These are phyloP conservation scores for Umbelopsis vinacea DNA, from an alignment of 192 early-diverging fungal genomes.

Conservation along the genomic window DNA sequence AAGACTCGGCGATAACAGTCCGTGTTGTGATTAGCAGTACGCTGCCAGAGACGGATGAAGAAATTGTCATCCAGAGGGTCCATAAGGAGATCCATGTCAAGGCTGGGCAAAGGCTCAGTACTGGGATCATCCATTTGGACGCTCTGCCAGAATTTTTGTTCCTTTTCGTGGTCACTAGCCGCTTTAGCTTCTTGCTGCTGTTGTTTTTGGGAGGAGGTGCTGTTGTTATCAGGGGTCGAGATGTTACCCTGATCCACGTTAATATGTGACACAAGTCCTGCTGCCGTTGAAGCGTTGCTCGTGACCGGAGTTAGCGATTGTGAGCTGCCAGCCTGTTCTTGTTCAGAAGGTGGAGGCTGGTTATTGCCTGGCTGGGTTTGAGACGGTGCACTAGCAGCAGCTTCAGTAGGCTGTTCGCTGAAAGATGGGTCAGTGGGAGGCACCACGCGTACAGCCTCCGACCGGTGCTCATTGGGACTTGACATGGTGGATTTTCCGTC, in stretches of 20 bases:
- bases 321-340: neutral
- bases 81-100: conserved; percentile 34
- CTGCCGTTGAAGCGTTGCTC: conserved; percentile 2
- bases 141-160: conserved; percentile 16
- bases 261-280: neutral
- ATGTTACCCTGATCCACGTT: neutral
- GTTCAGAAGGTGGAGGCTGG: neutral
- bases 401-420: neutral
- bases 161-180: neutral
- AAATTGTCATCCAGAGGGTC: conserved; percentile 75
- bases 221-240: neutral
- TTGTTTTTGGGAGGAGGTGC: neutral
- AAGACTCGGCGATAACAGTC: conserved; percentile 71
- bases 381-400: neutral
- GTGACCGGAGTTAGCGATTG: neutral
- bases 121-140: conserved; percentile 1
- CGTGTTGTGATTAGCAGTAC: conserved; percentile 65
- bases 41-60: conserved; percentile 61
- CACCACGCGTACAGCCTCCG: neutral
- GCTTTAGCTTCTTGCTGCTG: neutral
- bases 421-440: neutral
- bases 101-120: neutral
- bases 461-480: neutral
- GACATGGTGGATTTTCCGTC: neutral
- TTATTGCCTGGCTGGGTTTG: too few relatives aligned